A percentile compares a stretch with the other conserved stretches of the same genome.
phyloP scores from a whole-genome alignment of 768 basidiomycete species.

The Holtermanniella nyarrowii region DNA sequence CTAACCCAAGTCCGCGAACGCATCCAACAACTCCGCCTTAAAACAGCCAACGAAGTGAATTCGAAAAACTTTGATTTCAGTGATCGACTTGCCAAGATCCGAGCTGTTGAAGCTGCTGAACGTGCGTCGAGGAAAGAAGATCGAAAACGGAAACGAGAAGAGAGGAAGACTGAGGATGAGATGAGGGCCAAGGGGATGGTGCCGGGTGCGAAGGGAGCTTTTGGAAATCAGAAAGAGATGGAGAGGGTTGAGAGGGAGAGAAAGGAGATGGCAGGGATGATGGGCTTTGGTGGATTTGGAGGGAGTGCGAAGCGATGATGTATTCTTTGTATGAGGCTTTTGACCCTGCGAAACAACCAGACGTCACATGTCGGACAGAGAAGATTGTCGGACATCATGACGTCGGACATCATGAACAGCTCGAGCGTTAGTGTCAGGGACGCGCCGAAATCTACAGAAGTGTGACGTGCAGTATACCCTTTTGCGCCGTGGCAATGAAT shows the following conservation, averaged over 20 bases:
- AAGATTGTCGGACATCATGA: too few relatives aligned
- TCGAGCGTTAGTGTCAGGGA: too few relatives aligned
- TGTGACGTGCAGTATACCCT: too few relatives aligned
- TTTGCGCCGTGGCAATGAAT: too few relatives aligned
- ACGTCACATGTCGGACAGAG: too few relatives aligned
- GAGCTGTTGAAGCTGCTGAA: slow-evolving; percentile 56
- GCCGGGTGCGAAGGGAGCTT: slow-evolving; percentile 7
- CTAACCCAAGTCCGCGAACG: slow-evolving; percentile 83
- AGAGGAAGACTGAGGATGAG: slow-evolving; percentile 54
- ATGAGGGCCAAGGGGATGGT: slow-evolving; percentile 50
- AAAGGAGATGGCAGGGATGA: slow-evolving; percentile 63
- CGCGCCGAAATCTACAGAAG: too few relatives aligned
- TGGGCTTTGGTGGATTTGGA: slow-evolving; percentile 90
- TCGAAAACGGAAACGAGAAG: slow-evolving; percentile 63
- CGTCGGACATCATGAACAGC: too few relatives aligned
- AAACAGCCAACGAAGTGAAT: slow-evolving; percentile 67
- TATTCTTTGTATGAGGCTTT: too few relatives aligned
- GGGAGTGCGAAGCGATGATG: slow-evolving; percentile 18
- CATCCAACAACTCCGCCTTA: slow-evolving; percentile 77
- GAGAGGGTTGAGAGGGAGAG: background rate
- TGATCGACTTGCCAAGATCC: slow-evolving; percentile 70
- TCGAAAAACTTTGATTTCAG: slow-evolving; percentile 95
- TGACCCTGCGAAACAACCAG: too few relatives aligned
- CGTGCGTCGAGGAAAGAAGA: slow-evolving; percentile 45
- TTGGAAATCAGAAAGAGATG: slow-evolving; percentile 8